A percentile compares a stretch with the other conserved stretches of the same genome.
phyloP scores from a whole-genome alignment of 2,329 filamentous ascomycete genomes.

The Diplodia intermedia region DNA sequence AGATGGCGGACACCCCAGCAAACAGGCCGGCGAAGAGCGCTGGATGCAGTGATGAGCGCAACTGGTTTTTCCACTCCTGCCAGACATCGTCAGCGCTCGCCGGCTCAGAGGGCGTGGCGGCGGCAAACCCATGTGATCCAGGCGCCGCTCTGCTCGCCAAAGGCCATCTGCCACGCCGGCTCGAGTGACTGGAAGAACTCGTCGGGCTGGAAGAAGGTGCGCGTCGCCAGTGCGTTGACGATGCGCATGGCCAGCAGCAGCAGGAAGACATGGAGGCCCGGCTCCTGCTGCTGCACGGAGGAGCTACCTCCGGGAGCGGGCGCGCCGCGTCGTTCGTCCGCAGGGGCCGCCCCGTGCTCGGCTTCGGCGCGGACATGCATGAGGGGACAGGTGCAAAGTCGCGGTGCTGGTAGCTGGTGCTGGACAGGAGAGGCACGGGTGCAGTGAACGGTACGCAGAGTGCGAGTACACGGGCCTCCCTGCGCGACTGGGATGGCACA shows the following conservation, averaged over 20 bases:
- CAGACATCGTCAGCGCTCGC: constrained; percentile 24
- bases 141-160: constrained; percentile 76
- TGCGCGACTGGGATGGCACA: constrained; percentile 13
- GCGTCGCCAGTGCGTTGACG: constrained; percentile 76
- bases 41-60: constrained; percentile 93
- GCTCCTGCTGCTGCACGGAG: constrained; percentile 13
- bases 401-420: constrained; percentile 6
- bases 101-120: background rate
- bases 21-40: constrained; percentile 81
- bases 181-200: constrained; percentile 97
- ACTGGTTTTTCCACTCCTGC: constrained; percentile 89
- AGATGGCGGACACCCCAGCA: constrained; percentile 64
- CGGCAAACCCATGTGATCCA: constrained; percentile 91
- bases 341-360: constrained; percentile 24
- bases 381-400: constrained; percentile 1
- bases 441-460: background rate
- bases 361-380: constrained; percentile 27
- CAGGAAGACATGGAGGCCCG: constrained; percentile 37
- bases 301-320: constrained; percentile 19
- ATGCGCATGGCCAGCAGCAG: constrained; percentile 72
- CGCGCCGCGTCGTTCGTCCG: constrained; percentile 24
- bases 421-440: constrained; percentile 15
- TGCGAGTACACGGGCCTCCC: background rate
- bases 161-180: constrained; percentile 88
- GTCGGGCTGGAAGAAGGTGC: constrained; percentile 97